A percentile compares a stretch with the other conserved stretches of the same genome.
Conservation (phyloP, 306 rosid genomes). For the Acacia melanoxylon region DNA sequence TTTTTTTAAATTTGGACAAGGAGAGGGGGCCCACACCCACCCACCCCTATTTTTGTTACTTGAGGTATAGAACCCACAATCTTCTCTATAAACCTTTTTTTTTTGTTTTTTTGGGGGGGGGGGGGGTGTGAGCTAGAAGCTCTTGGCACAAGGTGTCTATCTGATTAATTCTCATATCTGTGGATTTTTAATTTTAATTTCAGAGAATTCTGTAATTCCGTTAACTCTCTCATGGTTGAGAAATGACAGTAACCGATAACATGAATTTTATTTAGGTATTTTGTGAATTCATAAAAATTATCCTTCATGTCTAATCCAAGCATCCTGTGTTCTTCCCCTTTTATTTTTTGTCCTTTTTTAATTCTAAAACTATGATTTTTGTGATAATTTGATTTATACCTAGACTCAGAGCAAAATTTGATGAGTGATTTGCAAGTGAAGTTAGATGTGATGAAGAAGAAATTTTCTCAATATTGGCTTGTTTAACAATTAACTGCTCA, state of each 20-base stretch:
- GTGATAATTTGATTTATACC: neutral
- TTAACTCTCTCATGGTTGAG: conserved; percentile 17
- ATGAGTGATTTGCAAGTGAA: neutral
- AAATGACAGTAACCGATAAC: neutral
- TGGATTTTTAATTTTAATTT: neutral
- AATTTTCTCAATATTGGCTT: neutral
- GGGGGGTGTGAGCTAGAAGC: no score
- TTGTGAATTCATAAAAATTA: neutral
- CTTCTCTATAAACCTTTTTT: no score
- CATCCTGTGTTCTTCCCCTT: neutral
- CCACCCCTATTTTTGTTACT: no score
- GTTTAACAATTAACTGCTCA: neutral
- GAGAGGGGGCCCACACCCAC: no score
- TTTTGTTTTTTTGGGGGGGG: no score
- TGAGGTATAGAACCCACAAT: no score
- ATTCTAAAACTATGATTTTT: neutral
- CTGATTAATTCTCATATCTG: neutral
- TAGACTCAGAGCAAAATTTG: neutral
- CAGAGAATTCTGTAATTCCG: neutral
- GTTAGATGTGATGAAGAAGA: neutral
- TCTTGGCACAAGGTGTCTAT: neutral
- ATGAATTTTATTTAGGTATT: neutral
- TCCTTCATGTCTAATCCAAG: neutral
- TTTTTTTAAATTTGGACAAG: no score
- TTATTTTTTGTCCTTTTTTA: no score